Evolutionary conservation across 176 grass and related monocot species (phyloP).

Genomic region (Lolium rigidum): DNA sequence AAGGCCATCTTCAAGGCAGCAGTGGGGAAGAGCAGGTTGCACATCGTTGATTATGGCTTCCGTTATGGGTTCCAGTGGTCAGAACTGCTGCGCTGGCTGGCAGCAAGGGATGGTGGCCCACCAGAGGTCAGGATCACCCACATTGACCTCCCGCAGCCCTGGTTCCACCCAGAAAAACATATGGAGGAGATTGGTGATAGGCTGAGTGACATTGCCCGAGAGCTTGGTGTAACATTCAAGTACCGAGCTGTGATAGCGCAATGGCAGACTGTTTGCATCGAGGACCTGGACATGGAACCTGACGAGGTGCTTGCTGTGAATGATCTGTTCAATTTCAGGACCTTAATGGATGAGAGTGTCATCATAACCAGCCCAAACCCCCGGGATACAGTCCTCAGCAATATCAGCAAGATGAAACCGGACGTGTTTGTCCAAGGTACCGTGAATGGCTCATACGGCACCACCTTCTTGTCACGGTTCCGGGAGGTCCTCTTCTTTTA

Average conservation of each 20-base stretch:
- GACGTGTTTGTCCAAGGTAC: conserved; percentile 51
- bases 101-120: conserved; percentile 18
- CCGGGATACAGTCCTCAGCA: conserved; percentile 43
- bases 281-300: conserved; percentile 44
- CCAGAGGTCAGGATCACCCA: conserved; percentile 54
- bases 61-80: conserved; percentile 56
- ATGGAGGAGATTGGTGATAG: conserved; percentile 47
- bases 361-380: conserved; percentile 42
- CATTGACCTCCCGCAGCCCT: conserved; percentile 55
- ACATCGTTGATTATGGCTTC: conserved; percentile 57
- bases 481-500: conserved; percentile 51
- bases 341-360: conserved; percentile 57
- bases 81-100: conserved; percentile 38
- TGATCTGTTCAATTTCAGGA: conserved; percentile 45
- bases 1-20: conserved; percentile 51
- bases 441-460: conserved; percentile 42
- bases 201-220: conserved; percentile 37
- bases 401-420: conserved; percentile 46
- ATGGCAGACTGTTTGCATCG: conserved; percentile 40
- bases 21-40: conserved; percentile 37
- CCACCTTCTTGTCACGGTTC: conserved; percentile 58
- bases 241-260: conserved; percentile 35
- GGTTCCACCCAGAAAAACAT: conserved; percentile 39
- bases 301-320: conserved; percentile 56
- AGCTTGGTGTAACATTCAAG: conserved; percentile 54